phyloP scores from a whole-genome alignment of 257 asterid genomes.

The Solanum piurae region DNA sequence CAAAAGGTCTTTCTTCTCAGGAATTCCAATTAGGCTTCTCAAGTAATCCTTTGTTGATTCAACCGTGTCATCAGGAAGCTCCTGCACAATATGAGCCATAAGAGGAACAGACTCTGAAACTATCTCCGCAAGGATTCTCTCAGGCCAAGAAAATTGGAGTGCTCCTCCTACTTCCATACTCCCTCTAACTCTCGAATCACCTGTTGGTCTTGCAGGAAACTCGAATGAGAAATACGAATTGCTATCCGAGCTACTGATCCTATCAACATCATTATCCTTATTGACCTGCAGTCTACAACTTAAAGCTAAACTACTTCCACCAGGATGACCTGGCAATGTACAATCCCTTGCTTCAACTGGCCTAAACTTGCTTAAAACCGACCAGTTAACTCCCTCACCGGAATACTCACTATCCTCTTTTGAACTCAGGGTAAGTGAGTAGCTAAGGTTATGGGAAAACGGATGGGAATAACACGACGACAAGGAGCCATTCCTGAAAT shows the following conservation, averaged over 20 bases:
- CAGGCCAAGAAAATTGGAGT: conserved; percentile 34
- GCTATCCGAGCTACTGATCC: conserved; percentile 57
- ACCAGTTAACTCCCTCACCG: conserved; percentile 72
- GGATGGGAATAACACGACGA: conserved; percentile 68
- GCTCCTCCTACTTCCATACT: conserved; percentile 31
- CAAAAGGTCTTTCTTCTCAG: conserved; percentile 47
- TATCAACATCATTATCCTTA: conserved; percentile 54
- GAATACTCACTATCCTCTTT: conserved; percentile 58
- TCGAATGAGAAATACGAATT: conserved; percentile 68
- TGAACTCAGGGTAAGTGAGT: conserved; percentile 73
- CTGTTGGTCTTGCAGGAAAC: conserved; percentile 61
- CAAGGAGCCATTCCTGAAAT: conserved; percentile 65
- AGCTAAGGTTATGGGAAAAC: conserved; percentile 76
- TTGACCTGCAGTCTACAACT: conserved; percentile 24
- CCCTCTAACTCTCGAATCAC: conserved; percentile 44
- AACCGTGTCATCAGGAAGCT: conserved; percentile 54
- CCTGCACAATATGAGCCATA: conserved; percentile 64
- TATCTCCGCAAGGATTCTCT: conserved; percentile 61
- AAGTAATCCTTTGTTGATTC: conserved; percentile 61
- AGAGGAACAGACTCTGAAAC: conserved; percentile 55
- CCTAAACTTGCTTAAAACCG: conserved; percentile 80
- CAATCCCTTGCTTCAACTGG: conserved; percentile 80
- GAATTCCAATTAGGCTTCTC: conserved; percentile 34
- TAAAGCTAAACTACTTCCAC: conserved; percentile 30
- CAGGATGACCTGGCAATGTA: conserved; percentile 42